Conservation (phyloP, 768 basidiomycete species). For the Amanita jacksonii region DNA sequence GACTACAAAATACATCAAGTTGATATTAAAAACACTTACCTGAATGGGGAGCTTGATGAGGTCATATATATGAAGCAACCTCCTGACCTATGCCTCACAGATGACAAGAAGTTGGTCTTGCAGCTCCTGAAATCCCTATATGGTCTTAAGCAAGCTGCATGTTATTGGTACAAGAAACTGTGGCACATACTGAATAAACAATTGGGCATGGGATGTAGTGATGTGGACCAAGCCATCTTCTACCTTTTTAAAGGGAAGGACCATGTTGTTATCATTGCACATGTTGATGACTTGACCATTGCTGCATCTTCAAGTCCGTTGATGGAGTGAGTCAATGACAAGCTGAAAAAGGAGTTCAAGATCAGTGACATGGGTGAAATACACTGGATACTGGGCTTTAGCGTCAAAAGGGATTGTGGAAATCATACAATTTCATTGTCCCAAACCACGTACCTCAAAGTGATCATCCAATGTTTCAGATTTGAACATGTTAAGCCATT, state of each 20-base stretch:
- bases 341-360: conserved; percentile 14
- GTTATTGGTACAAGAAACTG: conserved; percentile 2
- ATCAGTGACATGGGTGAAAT: conserved; percentile 20
- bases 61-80: conserved; percentile 11
- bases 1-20: conserved; percentile 23
- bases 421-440: conserved; percentile 12
- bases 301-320: conserved; percentile 6
- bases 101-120: not conserved
- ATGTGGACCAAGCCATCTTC: conserved; percentile 18
- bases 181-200: conserved; percentile 14
- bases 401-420: no score
- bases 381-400: no score
- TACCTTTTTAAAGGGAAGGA: conserved; percentile 8
- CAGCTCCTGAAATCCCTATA: not conserved
- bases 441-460: no score
- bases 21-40: conserved; percentile 26
- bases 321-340: conserved; percentile 12
- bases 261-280: conserved; percentile 11
- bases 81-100: conserved; percentile 4
- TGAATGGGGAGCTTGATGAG: no score
- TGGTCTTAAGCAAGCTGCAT: conserved; percentile 13
- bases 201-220: conserved; percentile 12
- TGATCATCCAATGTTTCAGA: conserved; percentile 15
- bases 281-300: conserved; percentile 19
- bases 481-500: conserved; percentile 7